Percentiles rank a stretch among this genome's conserved stretches.
Evolutionary conservation across 352 stramenopile genomes (phyloP).

Genomic region (Pythium dissimile): DNA sequence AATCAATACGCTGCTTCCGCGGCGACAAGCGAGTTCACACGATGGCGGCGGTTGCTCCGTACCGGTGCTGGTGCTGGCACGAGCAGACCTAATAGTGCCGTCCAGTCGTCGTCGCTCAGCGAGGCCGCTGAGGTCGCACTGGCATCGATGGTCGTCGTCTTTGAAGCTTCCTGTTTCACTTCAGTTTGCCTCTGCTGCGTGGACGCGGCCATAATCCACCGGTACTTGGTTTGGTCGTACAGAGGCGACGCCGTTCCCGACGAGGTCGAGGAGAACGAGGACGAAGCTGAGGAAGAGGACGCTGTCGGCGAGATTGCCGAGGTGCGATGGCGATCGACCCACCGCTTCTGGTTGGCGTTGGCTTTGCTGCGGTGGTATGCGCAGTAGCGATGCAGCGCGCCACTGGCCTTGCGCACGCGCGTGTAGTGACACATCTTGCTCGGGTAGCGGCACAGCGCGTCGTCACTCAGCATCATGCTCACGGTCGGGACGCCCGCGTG

Average conservation of each 20-base stretch:
- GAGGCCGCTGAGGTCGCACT: not conserved
- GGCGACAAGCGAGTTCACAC: not conserved
- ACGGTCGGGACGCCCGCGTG: constrained; percentile 1
- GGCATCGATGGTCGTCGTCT: not conserved
- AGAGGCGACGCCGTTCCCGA: not conserved
- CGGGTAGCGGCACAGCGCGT: constrained; percentile 15
- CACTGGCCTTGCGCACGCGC: constrained; percentile 29
- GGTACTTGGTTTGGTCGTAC: not conserved
- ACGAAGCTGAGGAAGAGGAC: not conserved
- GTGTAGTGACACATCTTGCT: constrained; percentile 21
- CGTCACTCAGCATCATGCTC: not conserved
- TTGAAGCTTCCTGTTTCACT: not conserved
- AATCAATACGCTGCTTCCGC: not conserved
- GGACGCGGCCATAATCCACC: constrained; percentile 14
- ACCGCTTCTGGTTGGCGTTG: constrained; percentile 32
- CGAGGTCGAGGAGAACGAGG: not conserved
- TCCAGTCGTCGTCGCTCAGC: not conserved
- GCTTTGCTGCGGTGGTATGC: constrained; percentile 30
- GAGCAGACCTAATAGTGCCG: not conserved
- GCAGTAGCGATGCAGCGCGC: constrained; percentile 27
- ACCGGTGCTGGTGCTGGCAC: not conserved
- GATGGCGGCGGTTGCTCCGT: not conserved
- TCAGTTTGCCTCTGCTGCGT: too few species aligned
- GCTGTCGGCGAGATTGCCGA: not conserved
- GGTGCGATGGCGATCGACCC: constrained; percentile 21